A percentile compares a stretch with the other conserved stretches of the same genome.
Evolutionary conservation across 768 basidiomycete species (phyloP).

Genomic region (Guyanaporus albipodus): DNA sequence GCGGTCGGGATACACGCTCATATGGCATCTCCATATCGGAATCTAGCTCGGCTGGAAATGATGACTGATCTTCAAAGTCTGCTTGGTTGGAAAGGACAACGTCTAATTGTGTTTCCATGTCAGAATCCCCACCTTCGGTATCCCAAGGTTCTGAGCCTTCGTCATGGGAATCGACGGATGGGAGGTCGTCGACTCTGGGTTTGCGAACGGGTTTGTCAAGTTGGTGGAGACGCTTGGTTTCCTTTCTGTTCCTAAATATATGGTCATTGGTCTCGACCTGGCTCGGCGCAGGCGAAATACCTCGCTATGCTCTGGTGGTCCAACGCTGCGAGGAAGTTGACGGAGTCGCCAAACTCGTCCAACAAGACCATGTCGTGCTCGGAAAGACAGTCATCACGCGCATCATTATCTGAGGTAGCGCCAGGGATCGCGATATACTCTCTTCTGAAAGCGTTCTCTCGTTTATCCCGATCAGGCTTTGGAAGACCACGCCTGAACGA

Average conservation of each 20-base stretch:
- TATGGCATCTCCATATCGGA: slow-evolving; percentile 76
- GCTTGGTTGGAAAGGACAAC: slow-evolving; percentile 3
- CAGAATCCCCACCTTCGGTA: slow-evolving; percentile 39
- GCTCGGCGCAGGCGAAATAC: slow-evolving; percentile 40
- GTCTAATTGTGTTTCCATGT: slow-evolving; percentile 20
- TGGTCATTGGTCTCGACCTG: slow-evolving; percentile 1
- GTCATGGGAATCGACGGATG: slow-evolving; percentile 64
- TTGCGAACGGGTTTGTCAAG: slow-evolving; percentile 54
- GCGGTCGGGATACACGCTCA: slow-evolving; percentile 58
- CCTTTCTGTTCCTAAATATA: slow-evolving; percentile 72
- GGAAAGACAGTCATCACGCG: slow-evolving; percentile 45
- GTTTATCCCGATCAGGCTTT: slow-evolving; percentile 31
- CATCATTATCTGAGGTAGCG: slow-evolving; percentile 1
- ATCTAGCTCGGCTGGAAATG: slow-evolving; percentile 14
- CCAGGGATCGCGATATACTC: slow-evolving; percentile 59
- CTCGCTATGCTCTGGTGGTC: slow-evolving; percentile 79
- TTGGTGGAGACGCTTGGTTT: slow-evolving; percentile 66
- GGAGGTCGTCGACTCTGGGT: slow-evolving; percentile 53
- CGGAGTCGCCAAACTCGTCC: slow-evolving; percentile 57
- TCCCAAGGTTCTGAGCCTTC: slow-evolving; percentile 53
- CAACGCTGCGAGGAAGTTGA: slow-evolving; percentile 63
- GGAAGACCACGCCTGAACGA: slow-evolving; percentile 9
- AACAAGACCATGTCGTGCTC: slow-evolving; percentile 69
- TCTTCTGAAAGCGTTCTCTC: slow-evolving; percentile 59
- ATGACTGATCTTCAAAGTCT: slow-evolving; percentile 8